phyloP scores from a whole-genome alignment of 495 filamentous ascomycete genomes.

The Poronia punctata region DNA sequence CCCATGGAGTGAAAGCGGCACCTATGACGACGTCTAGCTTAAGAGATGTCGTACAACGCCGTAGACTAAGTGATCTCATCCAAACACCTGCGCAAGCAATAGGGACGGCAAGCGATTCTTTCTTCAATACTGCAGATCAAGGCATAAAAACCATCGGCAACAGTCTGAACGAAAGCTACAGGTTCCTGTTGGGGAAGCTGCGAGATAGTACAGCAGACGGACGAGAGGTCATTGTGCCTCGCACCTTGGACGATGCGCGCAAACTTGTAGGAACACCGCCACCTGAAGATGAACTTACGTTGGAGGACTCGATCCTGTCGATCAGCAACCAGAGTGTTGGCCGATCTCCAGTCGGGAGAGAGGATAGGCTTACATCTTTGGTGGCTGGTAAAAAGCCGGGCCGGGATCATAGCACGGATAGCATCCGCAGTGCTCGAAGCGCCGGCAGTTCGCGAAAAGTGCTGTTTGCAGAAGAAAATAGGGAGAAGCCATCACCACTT shows the following conservation, averaged over 20 bases:
- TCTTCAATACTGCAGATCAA: conserved; percentile 82
- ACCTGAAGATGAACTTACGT: conserved; percentile 45
- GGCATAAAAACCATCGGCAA: conserved; percentile 82
- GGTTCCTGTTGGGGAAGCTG: conserved; percentile 84
- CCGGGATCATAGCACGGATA: conserved; percentile 73
- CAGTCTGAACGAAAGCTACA: conserved; percentile 84
- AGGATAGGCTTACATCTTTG: conserved; percentile 56
- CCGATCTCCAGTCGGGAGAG: conserved; percentile 29
- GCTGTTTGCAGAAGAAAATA: conserved; percentile 34
- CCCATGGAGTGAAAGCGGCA: conserved; percentile 36
- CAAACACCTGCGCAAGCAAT: conserved; percentile 72
- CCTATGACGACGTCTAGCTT: conserved; percentile 30
- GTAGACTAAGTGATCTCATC: conserved; percentile 76
- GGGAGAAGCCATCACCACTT: conserved; percentile 24
- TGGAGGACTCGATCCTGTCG: conserved; percentile 39
- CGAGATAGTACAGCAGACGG: conserved; percentile 55
- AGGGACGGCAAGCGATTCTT: conserved; percentile 73
- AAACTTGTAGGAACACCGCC: conserved; percentile 73
- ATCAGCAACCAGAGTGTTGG: conserved; percentile 35
- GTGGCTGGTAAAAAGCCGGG: conserved; percentile 52
- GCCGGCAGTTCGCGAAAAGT: conserved; percentile 50
- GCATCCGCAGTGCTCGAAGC: conserved; percentile 49
- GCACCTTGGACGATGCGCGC: conserved; percentile 86
- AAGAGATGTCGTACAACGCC: conserved; percentile 41
- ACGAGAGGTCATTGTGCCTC: conserved; percentile 55